phyloP scores from a whole-genome alignment of 108 stramenopile species.

The Mayamaea pseudoterrestris region DNA sequence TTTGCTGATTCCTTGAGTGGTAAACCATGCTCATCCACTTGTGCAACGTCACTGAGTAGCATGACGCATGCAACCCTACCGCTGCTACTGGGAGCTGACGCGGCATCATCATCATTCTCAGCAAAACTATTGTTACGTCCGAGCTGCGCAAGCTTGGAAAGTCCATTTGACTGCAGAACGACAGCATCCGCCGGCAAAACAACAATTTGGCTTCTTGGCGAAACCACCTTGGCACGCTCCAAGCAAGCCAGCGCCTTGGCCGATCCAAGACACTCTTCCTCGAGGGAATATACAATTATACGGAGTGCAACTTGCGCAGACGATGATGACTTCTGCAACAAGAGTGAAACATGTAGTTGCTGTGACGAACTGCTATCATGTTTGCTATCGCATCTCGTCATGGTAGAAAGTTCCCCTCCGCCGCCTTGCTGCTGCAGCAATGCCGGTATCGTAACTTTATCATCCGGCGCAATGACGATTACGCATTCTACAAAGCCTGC shows the following conservation, averaged over 20 bases:
- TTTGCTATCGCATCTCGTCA: not conserved
- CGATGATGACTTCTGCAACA: not conserved
- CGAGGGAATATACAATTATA: slow-evolving; percentile 34
- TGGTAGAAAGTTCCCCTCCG: not conserved
- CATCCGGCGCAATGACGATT: slow-evolving; percentile 37
- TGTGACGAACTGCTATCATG: not conserved
- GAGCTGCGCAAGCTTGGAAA: slow-evolving; percentile 14
- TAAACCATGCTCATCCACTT: slow-evolving; percentile 66
- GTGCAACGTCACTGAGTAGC: slow-evolving; percentile 62
- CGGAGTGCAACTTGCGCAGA: no score
- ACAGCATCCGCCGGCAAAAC: slow-evolving; percentile 71
- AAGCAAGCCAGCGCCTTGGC: slow-evolving; percentile 60
- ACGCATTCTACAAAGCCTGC: slow-evolving; percentile 33
- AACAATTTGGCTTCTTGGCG: slow-evolving; percentile 26
- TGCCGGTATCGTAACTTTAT: slow-evolving; percentile 32
- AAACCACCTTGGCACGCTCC: slow-evolving; percentile 21
- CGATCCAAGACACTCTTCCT: slow-evolving; percentile 45
- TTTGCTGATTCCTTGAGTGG: slow-evolving; percentile 74
- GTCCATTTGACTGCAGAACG: slow-evolving; percentile 14
- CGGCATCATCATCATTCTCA: not conserved
- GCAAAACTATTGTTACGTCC: slow-evolving; percentile 15
- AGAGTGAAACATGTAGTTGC: not conserved
- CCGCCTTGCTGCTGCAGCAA: slow-evolving; percentile 11
- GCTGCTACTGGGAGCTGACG: no score
- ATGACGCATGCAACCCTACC: slow-evolving; percentile 51